phyloP scores from a whole-genome alignment of 2,329 filamentous ascomycete genomes.

The Aspergillus sp. region DNA sequence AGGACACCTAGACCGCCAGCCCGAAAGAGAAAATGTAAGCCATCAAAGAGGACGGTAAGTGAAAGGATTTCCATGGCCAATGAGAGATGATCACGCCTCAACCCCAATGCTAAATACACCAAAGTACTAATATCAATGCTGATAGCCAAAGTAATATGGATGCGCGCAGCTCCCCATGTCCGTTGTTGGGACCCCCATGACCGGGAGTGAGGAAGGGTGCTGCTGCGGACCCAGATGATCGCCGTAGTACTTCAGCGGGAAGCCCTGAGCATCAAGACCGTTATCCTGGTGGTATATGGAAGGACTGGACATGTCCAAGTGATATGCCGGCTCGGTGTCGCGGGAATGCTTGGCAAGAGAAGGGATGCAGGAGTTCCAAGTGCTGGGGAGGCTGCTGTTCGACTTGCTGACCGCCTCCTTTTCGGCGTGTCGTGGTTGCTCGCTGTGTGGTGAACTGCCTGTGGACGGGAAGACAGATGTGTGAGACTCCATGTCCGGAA shows the following conservation, averaged over 20 bases:
- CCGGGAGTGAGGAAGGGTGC: constrained; percentile 8
- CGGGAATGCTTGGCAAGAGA: constrained; percentile 8
- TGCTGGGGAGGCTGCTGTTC: constrained; percentile 3
- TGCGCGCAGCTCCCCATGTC: constrained; percentile 19
- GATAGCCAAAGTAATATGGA: constrained; percentile 30
- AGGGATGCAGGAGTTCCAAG: constrained; percentile 14
- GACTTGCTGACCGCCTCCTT: constrained; percentile 5
- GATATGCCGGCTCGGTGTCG: constrained; percentile 4
- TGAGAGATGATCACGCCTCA: neutral
- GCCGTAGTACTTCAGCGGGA: constrained; percentile 16
- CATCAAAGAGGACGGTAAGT: constrained; percentile 7
- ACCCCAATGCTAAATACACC: neutral
- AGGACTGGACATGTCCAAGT: constrained; percentile 9
- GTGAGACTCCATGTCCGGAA: constrained; percentile 20
- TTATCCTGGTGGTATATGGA: constrained; percentile 6
- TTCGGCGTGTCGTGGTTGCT: neutral
- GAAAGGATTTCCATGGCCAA: neutral
- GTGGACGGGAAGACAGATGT: constrained; percentile 21
- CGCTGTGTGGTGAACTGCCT: constrained; percentile 8
- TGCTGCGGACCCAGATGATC: constrained; percentile 11
- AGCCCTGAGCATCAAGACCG: constrained; percentile 10
- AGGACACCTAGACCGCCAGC: neutral
- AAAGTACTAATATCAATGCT: neutral
- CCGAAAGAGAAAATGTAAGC: constrained; percentile 3
- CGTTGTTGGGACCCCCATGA: constrained; percentile 13